Conservation (phyloP, 2,329 filamentous ascomycete genomes). For the Claviceps digitariae region DNA sequence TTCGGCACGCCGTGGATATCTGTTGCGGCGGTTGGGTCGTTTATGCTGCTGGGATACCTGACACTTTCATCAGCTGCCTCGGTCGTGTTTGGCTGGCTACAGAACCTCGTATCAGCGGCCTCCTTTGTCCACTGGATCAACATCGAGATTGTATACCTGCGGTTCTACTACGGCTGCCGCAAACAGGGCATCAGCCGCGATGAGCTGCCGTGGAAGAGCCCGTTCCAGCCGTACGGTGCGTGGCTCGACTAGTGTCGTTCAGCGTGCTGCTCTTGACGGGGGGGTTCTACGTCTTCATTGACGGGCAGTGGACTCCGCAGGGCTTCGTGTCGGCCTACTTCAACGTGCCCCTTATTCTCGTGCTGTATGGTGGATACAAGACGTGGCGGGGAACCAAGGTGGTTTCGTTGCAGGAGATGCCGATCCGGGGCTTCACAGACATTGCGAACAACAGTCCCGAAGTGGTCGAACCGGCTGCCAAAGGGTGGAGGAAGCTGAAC, state of each 20-base stretch:
- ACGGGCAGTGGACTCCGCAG: constrained; percentile 41
- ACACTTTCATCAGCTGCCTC: constrained; percentile 44
- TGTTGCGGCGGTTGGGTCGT: constrained; percentile 32
- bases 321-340: constrained; percentile 48
- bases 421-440: constrained; percentile 9
- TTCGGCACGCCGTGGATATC: constrained; percentile 39
- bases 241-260: constrained; percentile 41
- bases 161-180: constrained; percentile 37
- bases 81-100: constrained; percentile 50
- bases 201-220: constrained; percentile 31
- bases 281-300: constrained; percentile 57
- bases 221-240: constrained; percentile 43
- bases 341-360: constrained; percentile 40
- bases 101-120: constrained; percentile 44
- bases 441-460: constrained; percentile 8
- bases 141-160: constrained; percentile 35
- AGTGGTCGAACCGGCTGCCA: neutral
- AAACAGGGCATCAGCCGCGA: constrained; percentile 31
- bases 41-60: constrained; percentile 51
- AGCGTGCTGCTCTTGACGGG: constrained; percentile 48
- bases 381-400: constrained; percentile 14
- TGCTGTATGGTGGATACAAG: constrained; percentile 44
- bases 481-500: constrained; percentile 9
- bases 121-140: constrained; percentile 40
- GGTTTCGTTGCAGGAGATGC: constrained; percentile 9